phyloP scores from a whole-genome alignment of 805 yeast genomes.

The Lipomyces kockii region DNA sequence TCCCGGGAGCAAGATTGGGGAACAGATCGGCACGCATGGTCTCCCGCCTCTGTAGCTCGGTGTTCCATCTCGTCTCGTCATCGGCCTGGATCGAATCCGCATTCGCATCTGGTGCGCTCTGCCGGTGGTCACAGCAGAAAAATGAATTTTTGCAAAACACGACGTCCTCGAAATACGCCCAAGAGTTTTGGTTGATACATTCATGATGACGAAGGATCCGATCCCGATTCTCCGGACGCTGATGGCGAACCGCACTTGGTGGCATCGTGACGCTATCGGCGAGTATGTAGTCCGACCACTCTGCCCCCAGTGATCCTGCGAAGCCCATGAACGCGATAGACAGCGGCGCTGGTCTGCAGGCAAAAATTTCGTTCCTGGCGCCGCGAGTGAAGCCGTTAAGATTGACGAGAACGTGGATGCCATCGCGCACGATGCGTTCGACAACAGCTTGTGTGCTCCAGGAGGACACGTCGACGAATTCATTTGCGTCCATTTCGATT shows the following conservation, averaged over 20 bases:
- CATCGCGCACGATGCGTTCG: constrained; percentile 41
- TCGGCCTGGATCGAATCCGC: not conserved
- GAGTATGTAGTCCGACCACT: constrained; percentile 43
- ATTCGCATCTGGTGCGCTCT: constrained; percentile 41
- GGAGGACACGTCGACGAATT: constrained; percentile 40
- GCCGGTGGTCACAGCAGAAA: constrained; percentile 46
- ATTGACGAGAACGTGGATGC: constrained; percentile 44
- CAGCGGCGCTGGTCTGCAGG: constrained; percentile 44
- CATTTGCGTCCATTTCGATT: constrained; percentile 39
- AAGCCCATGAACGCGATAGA: constrained; percentile 45
- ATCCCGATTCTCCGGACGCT: not conserved
- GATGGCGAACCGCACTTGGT: constrained; percentile 17
- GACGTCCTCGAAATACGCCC: constrained; percentile 41
- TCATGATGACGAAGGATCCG: constrained; percentile 28
- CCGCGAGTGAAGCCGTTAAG: constrained; percentile 46
- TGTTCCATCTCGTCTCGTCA: constrained; percentile 35
- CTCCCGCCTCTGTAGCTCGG: constrained; percentile 37
- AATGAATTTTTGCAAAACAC: constrained; percentile 43
- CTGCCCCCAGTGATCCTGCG: constrained; percentile 45
- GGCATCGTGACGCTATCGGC: constrained; percentile 40
- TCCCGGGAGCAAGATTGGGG: constrained; percentile 38
- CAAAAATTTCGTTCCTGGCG: constrained; percentile 45
- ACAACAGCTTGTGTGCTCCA: constrained; percentile 40
- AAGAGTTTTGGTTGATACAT: constrained; percentile 17
- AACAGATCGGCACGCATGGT: constrained; percentile 39